Conservation (phyloP, 225 moss, liverwort and hornwort genomes). For the Asterella californica region DNA sequence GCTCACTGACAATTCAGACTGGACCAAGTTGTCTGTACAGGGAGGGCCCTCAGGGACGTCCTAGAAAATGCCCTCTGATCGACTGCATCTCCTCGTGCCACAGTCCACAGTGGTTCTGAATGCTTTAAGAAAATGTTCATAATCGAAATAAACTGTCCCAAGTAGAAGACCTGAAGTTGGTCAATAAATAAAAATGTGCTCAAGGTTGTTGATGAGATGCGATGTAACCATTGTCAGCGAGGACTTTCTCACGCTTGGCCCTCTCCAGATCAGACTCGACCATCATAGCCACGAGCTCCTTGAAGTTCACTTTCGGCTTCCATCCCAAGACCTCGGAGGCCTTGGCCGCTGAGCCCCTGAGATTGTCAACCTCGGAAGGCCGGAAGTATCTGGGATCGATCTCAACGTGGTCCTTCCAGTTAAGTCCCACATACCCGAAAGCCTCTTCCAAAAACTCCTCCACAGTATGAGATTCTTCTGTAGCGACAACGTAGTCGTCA, state of each 20-base stretch:
- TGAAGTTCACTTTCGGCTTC: constrained; percentile 60
- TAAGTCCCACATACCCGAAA: constrained; percentile 57
- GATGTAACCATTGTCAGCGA: constrained; percentile 65
- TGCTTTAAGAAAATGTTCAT: too few relatives aligned
- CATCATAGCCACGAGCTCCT: constrained; percentile 76
- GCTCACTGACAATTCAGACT: background rate
- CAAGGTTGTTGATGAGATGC: constrained; percentile 75
- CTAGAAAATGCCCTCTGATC: too few relatives aligned
- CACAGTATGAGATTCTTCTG: constrained; percentile 76
- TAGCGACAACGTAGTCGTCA: constrained; percentile 75
- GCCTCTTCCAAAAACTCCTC: constrained; percentile 79
- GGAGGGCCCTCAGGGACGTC: background rate
- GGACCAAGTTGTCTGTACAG: background rate
- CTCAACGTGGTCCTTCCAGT: constrained; percentile 83
- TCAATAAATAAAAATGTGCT: background rate
- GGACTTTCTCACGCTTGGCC: constrained; percentile 75
- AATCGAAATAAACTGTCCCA: too few relatives aligned
- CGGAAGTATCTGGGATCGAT: constrained; percentile 86
- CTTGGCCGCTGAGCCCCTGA: constrained; percentile 59
- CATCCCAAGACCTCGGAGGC: constrained; percentile 48
- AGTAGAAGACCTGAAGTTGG: too few relatives aligned
- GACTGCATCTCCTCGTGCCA: too few relatives aligned
- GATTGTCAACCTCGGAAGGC: constrained; percentile 75
- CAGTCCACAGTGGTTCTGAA: too few relatives aligned
- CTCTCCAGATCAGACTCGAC: constrained; percentile 64